Conservation (phyloP, 768 basidiomycete species). For the Pleurotus eryngii region DNA sequence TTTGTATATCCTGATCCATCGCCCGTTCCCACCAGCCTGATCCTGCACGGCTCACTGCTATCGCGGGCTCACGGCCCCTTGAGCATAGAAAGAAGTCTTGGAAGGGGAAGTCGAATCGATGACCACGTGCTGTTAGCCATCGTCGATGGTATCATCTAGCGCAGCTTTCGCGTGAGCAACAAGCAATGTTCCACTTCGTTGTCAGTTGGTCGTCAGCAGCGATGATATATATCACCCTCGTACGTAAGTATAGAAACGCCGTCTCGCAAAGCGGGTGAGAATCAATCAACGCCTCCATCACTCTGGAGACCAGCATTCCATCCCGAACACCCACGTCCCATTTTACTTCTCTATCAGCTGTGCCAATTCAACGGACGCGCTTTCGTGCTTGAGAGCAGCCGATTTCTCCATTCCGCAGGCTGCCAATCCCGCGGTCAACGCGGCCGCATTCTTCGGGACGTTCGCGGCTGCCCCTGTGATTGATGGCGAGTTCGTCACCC, state of each 20-base stretch:
- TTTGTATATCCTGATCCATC: too few relatives aligned
- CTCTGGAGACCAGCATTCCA: neutral
- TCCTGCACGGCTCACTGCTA: too few relatives aligned
- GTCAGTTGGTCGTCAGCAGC: too few relatives aligned
- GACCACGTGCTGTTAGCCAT: too few relatives aligned
- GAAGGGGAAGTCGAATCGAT: too few relatives aligned
- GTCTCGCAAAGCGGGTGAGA: slow-evolving; percentile 17
- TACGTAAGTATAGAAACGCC: slow-evolving; percentile 11
- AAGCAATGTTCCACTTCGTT: too few relatives aligned
- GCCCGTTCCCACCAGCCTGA: too few relatives aligned
- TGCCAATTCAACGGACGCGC: slow-evolving; percentile 8
- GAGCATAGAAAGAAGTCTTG: too few relatives aligned
- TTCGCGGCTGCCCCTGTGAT: slow-evolving; percentile 32
- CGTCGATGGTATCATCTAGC: too few relatives aligned
- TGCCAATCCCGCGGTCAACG: slow-evolving; percentile 23
- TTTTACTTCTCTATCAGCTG: slow-evolving; percentile 15
- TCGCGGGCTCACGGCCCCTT: too few relatives aligned
- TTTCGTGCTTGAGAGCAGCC: slow-evolving; percentile 16
- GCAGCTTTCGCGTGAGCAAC: too few relatives aligned
- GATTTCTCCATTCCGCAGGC: slow-evolving; percentile 19
- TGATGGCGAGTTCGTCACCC: slow-evolving; percentile 30
- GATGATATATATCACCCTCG: too few relatives aligned
- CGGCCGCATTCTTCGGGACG: slow-evolving; percentile 25
- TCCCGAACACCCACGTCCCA: neutral
- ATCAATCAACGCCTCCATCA: neutral